These are phyloP conservation scores for Cytospora schulzeri DNA, from an alignment of 2,329 filamentous ascomycete genomes.

Conservation along the genomic window DNA sequence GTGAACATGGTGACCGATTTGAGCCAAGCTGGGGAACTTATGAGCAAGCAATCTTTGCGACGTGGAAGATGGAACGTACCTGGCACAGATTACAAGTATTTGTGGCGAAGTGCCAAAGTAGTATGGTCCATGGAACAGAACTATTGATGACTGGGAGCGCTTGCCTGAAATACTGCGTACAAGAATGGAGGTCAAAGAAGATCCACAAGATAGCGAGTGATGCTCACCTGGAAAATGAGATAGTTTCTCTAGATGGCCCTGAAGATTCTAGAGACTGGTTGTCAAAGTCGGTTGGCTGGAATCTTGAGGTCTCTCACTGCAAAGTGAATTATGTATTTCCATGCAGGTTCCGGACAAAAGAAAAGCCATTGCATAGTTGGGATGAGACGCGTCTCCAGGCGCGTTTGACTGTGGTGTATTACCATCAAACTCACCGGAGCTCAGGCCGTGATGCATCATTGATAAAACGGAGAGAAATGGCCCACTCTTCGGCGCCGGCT, in stretches of 20 bases:
- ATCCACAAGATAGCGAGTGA: not conserved
- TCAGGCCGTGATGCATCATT: not conserved
- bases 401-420: not conserved
- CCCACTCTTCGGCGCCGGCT: not conserved
- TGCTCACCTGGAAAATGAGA: not conserved
- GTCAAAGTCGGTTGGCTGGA: not conserved
- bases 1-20: not conserved
- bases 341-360: not conserved
- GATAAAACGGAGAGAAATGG: not conserved
- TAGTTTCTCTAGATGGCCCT: not conserved
- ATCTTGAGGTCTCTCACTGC: too few relatives aligned
- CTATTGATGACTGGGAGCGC: too few relatives aligned
- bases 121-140: too few relatives aligned
- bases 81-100: not conserved
- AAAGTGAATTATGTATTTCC: not conserved
- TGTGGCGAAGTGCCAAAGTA: too few relatives aligned
- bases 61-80: not conserved
- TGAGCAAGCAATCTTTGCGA: not conserved
- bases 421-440: not conserved
- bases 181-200: not conserved
- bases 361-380: not conserved
- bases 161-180: not conserved
- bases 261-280: not conserved
- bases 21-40: not conserved
- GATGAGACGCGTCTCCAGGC: not conserved